Evolutionary conservation across 345 rosid genomes (phyloP).

Genomic region (Turritis glabra): DNA sequence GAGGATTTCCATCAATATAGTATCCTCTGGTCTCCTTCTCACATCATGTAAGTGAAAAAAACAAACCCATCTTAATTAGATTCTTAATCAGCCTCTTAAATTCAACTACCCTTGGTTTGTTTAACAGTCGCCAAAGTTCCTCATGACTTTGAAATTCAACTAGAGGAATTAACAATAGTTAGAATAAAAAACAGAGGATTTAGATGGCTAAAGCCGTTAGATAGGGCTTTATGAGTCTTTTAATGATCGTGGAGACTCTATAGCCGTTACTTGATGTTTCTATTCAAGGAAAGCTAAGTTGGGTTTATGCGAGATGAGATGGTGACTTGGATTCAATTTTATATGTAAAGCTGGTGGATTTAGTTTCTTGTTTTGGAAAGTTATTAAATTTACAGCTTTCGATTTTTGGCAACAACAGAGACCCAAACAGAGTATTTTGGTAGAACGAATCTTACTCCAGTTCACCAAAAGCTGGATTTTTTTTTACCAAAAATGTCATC

Average conservation of each 20-base stretch:
- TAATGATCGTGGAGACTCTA: background rate
- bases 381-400: constrained; percentile 17
- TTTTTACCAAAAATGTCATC: background rate
- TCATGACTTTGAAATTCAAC: too few relatives aligned
- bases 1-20: constrained; percentile 91
- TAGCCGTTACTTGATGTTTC: constrained; percentile 20
- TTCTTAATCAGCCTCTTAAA: background rate
- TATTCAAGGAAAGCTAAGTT: constrained; percentile 9
- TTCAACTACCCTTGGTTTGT: too few relatives aligned
- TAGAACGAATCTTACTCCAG: background rate
- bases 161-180: background rate
- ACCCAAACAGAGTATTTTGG: constrained; percentile 6
- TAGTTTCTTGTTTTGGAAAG: constrained; percentile 24
- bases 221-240: constrained; percentile 1
- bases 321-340: background rate
- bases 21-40: constrained; percentile 86
- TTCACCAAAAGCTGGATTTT: background rate
- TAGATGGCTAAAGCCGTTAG: background rate
- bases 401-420: constrained; percentile 15
- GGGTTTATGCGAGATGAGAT: background rate
- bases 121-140: too few relatives aligned
- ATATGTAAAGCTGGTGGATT: constrained; percentile 9
- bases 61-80: background rate
- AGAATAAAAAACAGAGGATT: background rate
- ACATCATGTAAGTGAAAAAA: constrained; percentile 63